Evolutionary conservation across 2,329 filamentous ascomycete species (phyloP), one percentile per base, ranked within the genome.

Genomic region (Helotiales sp.): DNA sequence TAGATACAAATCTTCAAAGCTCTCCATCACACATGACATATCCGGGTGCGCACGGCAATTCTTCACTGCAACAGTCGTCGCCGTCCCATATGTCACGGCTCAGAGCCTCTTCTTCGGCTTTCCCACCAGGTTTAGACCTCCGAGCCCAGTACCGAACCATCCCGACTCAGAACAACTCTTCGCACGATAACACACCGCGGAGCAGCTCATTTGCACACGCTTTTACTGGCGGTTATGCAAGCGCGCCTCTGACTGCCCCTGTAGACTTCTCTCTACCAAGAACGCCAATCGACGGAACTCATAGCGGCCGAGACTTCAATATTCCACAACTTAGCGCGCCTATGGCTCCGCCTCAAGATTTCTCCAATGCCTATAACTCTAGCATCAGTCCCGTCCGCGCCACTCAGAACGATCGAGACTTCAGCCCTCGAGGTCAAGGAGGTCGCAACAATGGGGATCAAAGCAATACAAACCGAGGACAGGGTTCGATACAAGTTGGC

Each of bases 311-410:
- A 19, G 79, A 83, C 54, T 83, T 82, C 67, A 76, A 76, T 12
- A 78, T 81, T 66, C 75, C 81, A 2, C 81, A 83, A 65, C 74
- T 84, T 73, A 81, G 78, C 64, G 79, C 81, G 2, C 81, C 81
- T 1, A 81, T 83, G 56, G 76, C 77, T 2, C 77, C 80, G 3
- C 73, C 81, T 0, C 77, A 76, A 52, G 81, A 84, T 64, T 62
- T 62, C 38, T 55, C 55, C n/a, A 53, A 56, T 44, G 54, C 57
- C 1, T 57, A 59, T 46, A 58, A 48, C 22, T 56, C 57, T 15
- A 61, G 31, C 31, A n/a, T 60, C 7, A 60, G 54, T 50, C 54
- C 58, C 10, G 27, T 29, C 22, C 36, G 56, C 9, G 6, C 40
- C 8, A 36, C 47, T 25, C 59, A 58, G 17, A 50, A 42, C 12